Evolutionary conservation across 108 stramenopile species (phyloP), one percentile per base, ranked within the genome.

Genomic region (Nitzschia sp.): DNA sequence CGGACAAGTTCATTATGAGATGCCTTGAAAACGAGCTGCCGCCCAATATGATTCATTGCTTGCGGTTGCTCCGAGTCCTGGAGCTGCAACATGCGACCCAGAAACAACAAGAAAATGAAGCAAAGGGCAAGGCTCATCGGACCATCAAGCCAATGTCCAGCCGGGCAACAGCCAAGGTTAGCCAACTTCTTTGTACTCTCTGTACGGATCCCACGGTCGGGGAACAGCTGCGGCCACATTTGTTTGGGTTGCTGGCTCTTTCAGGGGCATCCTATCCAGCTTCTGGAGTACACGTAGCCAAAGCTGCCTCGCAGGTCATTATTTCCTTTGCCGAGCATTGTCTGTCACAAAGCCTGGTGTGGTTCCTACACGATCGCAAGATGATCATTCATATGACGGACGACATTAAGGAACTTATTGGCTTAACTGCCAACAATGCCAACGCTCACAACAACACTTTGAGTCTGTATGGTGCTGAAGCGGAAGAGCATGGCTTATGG

Each of bases 351-450:
- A 89, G 87, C 48, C 73, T 97, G 64, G 93, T 96, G 4, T 95
- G 85, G 89, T 96, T 95, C 63, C 72, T 97, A 13, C 95, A 96
- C 65, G 95, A 97, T 76, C 71, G 90, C 46, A 94, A 93, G 64
- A 95, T 96, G 83, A 93, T 97, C 68, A 71, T 93, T 49, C 93
- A 96, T 74, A 94, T 97, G 87, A 94, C 95, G 24, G 95, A 95
- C 66, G 97, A 97, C 74, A 69, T 97, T 68, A 92, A 93, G 60
- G 95, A 97, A 55, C 70, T 97, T 32, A 84, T 85, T 64, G 94
- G 85, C 46, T 46, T 54, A 9, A 42, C 46, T 42, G 55, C 57
- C 11, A 26, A 23, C 1, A 65, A 46, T 31, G 27, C 27, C 33
- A 33, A 25, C 45, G 48, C 48, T 26, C 32, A 60, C 4, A 53